Evolutionary conservation across 495 filamentous ascomycete species (phyloP).

Genomic region (Hypoxylon lienhwacheense): DNA sequence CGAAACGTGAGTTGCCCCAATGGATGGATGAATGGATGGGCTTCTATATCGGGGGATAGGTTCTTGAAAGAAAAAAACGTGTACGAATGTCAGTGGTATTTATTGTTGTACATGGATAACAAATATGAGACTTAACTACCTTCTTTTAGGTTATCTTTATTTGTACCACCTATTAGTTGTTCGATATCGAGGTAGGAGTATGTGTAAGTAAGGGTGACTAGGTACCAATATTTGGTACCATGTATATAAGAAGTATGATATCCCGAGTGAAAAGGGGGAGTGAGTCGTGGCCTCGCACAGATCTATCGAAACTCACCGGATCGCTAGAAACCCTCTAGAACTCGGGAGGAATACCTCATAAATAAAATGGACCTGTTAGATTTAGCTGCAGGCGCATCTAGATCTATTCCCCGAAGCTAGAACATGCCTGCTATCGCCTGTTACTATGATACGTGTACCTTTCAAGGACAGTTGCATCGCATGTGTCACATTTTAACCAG

Average conservation of each 20-base stretch:
- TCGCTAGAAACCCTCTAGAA: constrained; percentile 12
- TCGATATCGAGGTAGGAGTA: too few relatives aligned
- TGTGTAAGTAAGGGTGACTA: too few relatives aligned
- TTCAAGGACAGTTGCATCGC: constrained; percentile 6
- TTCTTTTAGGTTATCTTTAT: too few relatives aligned
- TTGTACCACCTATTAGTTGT: too few relatives aligned
- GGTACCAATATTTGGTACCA: too few relatives aligned
- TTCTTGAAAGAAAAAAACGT: neutral
- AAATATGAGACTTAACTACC: neutral
- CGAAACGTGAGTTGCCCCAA: constrained; percentile 17
- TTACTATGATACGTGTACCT: too few relatives aligned
- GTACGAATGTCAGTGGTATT: neutral
- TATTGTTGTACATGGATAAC: neutral
- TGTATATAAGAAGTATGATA: too few relatives aligned
- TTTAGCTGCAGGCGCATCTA: constrained; percentile 18
- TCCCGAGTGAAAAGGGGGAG: neutral
- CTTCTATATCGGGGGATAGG: constrained; percentile 2
- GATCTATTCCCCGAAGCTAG: constrained; percentile 13
- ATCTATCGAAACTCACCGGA: constrained; percentile 7
- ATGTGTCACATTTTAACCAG: neutral
- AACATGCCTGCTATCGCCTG: neutral
- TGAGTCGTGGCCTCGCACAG: constrained; percentile 17
- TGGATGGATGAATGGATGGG: neutral
- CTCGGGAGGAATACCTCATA: constrained; percentile 1
- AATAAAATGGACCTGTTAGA: constrained; percentile 23